A percentile compares a stretch with the other conserved stretches of the same genome.
Conservation (phyloP, 2,329 filamentous ascomycete species). For the Cercospora berteroae region DNA sequence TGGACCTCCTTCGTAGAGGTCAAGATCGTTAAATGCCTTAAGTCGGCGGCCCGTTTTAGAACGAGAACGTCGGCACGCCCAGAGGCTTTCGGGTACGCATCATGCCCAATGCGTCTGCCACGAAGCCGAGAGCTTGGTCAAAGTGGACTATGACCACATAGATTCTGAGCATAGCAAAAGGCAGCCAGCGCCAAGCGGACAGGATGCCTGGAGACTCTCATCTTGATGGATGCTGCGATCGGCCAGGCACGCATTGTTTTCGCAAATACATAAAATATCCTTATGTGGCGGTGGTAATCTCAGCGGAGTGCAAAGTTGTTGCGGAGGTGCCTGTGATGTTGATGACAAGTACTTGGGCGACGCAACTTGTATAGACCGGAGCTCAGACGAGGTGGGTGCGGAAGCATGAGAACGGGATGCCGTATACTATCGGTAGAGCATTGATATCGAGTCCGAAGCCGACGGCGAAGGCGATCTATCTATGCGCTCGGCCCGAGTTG, state of each 20-base stretch:
- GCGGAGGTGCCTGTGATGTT: conserved; percentile 25
- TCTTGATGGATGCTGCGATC: conserved; percentile 21
- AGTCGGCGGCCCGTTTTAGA: not conserved
- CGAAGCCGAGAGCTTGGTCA: conserved; percentile 21
- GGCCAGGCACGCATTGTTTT: conserved; percentile 13
- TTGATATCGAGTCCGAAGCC: conserved; percentile 22
- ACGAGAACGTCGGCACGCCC: conserved; percentile 15
- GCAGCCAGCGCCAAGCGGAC: conserved; percentile 26
- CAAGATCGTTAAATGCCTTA: not conserved
- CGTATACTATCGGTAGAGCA: conserved; percentile 23
- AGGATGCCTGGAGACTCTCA: conserved; percentile 30
- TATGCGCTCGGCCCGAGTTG: not conserved
- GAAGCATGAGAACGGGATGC: conserved; percentile 23
- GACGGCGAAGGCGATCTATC: not conserved
- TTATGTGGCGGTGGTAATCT: conserved; percentile 28
- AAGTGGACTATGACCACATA: conserved; percentile 21
- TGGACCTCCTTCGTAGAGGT: not conserved
- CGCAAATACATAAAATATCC: conserved; percentile 5
- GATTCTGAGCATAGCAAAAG: conserved; percentile 25
- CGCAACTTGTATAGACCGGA: conserved; percentile 23
- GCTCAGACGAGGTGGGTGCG: conserved; percentile 24
- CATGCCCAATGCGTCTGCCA: conserved; percentile 20
- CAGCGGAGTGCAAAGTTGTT: conserved; percentile 28
- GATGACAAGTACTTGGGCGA: conserved; percentile 25
- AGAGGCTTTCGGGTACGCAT: conserved; percentile 23